phyloP scores from a whole-genome alignment of 202 grass and related monocot genomes.

The Eragrostis tef region DNA sequence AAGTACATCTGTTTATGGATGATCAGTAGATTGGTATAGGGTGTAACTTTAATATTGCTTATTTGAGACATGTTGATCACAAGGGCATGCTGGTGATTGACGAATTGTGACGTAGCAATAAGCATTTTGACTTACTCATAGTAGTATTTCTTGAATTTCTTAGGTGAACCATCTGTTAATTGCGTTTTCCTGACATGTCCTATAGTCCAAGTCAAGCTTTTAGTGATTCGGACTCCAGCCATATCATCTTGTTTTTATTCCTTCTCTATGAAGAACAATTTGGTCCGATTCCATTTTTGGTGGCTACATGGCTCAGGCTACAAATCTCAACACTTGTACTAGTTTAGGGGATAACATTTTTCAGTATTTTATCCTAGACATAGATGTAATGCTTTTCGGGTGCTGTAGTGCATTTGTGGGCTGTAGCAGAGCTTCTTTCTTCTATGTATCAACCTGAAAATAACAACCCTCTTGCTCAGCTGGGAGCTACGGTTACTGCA shows the following conservation, averaged over 20 bases:
- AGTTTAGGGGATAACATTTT: background rate
- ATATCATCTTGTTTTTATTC: background rate
- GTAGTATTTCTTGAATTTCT: background rate
- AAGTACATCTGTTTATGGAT: background rate
- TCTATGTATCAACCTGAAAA: constrained; percentile 7
- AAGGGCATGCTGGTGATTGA: background rate
- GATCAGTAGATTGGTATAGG: background rate
- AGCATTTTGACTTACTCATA: background rate
- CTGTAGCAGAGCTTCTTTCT: constrained; percentile 28
- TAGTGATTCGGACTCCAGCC: background rate
- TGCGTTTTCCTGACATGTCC: background rate
- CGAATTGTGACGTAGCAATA: background rate
- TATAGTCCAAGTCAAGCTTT: background rate
- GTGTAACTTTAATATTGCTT: background rate
- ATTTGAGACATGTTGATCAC: background rate
- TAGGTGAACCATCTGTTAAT: background rate
- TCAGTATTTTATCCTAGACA: no score
- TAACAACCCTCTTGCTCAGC: constrained; percentile 76
- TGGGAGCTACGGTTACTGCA: constrained; percentile 87
- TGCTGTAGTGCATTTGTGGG: constrained; percentile 14
- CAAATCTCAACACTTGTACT: background rate
- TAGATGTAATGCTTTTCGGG: background rate
- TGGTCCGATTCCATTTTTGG: background rate
- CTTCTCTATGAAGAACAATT: background rate
- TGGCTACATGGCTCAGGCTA: background rate